Evolutionary conservation across 2,329 filamentous ascomycete species (phyloP).

Genomic region (Lachnellula subtilissima): DNA sequence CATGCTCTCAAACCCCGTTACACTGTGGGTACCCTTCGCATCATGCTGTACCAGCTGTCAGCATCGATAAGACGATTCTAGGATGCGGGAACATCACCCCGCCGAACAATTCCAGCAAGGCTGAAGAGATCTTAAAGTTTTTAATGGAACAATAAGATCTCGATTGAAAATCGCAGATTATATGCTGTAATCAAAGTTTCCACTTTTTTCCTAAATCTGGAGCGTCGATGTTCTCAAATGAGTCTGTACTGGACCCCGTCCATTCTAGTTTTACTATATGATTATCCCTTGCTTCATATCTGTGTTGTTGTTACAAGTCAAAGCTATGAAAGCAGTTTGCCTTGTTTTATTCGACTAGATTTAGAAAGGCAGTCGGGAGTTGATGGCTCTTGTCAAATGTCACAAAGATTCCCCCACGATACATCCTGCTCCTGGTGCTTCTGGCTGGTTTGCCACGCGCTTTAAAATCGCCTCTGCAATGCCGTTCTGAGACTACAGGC

Average conservation of each 20-base stretch:
- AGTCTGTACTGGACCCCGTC: conserved; percentile 1
- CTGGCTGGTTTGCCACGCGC: neutral
- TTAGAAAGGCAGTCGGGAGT: neutral
- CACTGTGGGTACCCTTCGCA: neutral
- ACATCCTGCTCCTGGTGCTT: neutral
- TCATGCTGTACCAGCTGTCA: neutral
- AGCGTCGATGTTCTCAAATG: neutral
- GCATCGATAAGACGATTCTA: neutral
- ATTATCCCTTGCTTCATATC: neutral
- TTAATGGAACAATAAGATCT: neutral
- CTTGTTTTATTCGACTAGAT: neutral
- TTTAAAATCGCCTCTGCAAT: neutral
- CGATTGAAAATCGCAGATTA: neutral
- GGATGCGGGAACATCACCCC: neutral
- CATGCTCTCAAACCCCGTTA: neutral
- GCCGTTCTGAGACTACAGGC: neutral
- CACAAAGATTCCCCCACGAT: neutral
- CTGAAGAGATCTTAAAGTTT: neutral
- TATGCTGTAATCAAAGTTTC: neutral
- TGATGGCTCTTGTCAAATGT: neutral
- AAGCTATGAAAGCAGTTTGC: neutral
- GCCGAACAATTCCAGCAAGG: neutral
- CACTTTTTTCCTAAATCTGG: neutral
- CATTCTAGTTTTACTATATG: neutral
- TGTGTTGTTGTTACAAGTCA: neutral